Conservation (phyloP, 2,329 filamentous ascomycete genomes). For the Penicillium janthinellum region DNA sequence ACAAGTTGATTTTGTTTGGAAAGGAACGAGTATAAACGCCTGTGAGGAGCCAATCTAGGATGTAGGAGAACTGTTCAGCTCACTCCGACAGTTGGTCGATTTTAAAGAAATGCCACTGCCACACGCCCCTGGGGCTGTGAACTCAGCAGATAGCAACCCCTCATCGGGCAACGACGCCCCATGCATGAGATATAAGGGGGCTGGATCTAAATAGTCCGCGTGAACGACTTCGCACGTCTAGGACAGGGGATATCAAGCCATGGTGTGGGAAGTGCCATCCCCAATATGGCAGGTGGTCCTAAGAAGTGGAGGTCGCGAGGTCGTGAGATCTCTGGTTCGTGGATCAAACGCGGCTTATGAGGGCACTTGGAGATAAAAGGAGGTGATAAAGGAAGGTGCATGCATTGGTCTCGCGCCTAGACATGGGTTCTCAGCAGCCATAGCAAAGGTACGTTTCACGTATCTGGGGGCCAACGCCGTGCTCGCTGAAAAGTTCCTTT, state of each 20-base stretch:
- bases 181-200: neutral
- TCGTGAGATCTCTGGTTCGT: neutral
- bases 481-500: neutral
- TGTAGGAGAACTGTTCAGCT: too few species aligned
- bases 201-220: neutral
- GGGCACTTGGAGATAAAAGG: neutral
- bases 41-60: too few species aligned
- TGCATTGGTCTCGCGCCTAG: slow-evolving; percentile 7
- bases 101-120: too few species aligned
- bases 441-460: slow-evolving; percentile 8
- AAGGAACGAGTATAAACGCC: too few species aligned
- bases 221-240: neutral
- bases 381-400: neutral
- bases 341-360: neutral
- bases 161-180: neutral
- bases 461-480: slow-evolving; percentile 6
- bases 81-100: too few species aligned
- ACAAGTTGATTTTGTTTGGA: too few species aligned
- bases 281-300: neutral
- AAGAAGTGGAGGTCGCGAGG: neutral
- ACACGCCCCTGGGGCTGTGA: too few species aligned
- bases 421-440: slow-evolving; percentile 8
- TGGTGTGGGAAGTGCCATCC: neutral
- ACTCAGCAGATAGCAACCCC: too few species aligned
- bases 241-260: neutral